Conservation (phyloP, 345 rosid genomes). For the Hibiscus trionum region DNA sequence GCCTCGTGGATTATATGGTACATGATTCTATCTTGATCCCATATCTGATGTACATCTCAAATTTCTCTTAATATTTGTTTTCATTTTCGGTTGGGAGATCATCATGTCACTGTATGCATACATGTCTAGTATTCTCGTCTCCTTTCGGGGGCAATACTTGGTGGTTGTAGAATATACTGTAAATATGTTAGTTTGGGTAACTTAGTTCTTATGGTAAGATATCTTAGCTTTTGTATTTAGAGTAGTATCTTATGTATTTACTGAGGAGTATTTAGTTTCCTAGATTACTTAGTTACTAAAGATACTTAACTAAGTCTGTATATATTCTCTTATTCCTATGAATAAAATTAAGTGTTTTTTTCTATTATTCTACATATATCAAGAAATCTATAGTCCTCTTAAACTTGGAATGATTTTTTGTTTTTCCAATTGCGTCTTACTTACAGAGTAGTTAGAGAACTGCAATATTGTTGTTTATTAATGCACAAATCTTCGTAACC, state of each 20-base stretch:
- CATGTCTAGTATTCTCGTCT: neutral
- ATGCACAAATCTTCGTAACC: neutral
- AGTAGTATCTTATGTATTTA: too few species aligned
- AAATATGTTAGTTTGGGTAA: too few species aligned
- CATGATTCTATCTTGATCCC: neutral
- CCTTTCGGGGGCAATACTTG: neutral
- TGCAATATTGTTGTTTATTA: conserved; percentile 4
- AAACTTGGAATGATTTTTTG: neutral
- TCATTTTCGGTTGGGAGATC: neutral
- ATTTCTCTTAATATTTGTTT: neutral
- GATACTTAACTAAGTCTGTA: too few species aligned
- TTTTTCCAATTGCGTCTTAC: neutral
- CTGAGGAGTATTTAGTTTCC: too few species aligned
- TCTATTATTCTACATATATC: neutral
- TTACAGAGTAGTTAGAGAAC: neutral
- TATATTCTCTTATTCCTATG: too few species aligned
- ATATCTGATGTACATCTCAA: neutral
- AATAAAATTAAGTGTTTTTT: too few species aligned
- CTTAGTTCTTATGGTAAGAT: too few species aligned
- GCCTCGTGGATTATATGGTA: conserved; percentile 79
- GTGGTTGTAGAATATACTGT: neutral
- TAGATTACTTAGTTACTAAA: too few species aligned
- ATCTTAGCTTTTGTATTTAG: too few species aligned
- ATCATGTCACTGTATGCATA: too few species aligned
- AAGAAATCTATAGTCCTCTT: neutral